Evolutionary conservation across 106 monocot species (phyloP).

Genomic region (Hemerocallis citrina): DNA sequence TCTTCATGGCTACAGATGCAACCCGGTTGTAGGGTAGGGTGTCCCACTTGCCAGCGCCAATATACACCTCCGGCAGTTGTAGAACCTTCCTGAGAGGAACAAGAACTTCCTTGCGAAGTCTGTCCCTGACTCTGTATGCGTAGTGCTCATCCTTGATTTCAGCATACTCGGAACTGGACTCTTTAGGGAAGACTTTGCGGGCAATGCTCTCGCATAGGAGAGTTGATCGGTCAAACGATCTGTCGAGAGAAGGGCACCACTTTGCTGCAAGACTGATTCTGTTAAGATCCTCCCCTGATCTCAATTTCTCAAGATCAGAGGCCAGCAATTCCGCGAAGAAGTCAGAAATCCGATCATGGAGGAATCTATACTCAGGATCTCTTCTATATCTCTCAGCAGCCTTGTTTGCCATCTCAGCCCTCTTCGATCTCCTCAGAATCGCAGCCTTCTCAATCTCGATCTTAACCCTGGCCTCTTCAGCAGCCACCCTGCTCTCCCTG

Average conservation of each 20-base stretch:
- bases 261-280: too few relatives aligned
- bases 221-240: slow-evolving; percentile 47
- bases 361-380: too few relatives aligned
- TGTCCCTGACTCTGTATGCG: too few relatives aligned
- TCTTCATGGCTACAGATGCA: slow-evolving; percentile 81
- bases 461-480: not conserved
- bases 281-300: too few relatives aligned
- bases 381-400: too few relatives aligned
- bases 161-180: slow-evolving; percentile 19
- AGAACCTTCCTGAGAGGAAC: slow-evolving; percentile 44
- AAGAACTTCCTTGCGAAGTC: too few relatives aligned
- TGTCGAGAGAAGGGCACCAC: too few relatives aligned
- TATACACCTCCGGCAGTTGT: slow-evolving; percentile 63
- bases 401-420: not conserved
- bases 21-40: slow-evolving; percentile 57
- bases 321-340: too few relatives aligned
- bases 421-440: not conserved
- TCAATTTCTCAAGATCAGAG: too few relatives aligned
- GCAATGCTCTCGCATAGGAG: slow-evolving; percentile 67
- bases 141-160: slow-evolving; percentile 47
- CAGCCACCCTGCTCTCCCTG: not conserved
- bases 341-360: too few relatives aligned
- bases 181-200: slow-evolving; percentile 47
- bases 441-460: not conserved
- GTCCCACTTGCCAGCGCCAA: slow-evolving; percentile 32